Base-by-base conservation (phyloP, 176 grass and related monocot genomes). In the Hyparrhenia diplandra region DNA sequence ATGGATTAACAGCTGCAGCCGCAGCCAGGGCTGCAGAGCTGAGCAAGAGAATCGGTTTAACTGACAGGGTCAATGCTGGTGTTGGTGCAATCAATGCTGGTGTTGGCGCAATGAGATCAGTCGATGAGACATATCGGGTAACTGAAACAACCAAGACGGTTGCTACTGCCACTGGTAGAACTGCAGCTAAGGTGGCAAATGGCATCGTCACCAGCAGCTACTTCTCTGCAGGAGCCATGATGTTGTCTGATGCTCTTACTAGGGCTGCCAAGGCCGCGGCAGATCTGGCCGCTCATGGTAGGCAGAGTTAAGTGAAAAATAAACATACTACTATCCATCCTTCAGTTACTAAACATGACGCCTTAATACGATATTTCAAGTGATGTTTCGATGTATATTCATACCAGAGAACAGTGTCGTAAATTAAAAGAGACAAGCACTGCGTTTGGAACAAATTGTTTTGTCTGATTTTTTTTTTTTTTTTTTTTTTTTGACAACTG, bases 191-290 rank as follows among this genome's bases (percentile, higher is more conserved):
- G 58, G 86, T 90, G 52, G 59, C 69, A 11, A 91, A 91, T 78
- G 35, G 76, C 66, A 88, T 99, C 28, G 87, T 99, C 17, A 95
- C 42, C 74, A 99, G 96, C 85, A 95, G 92, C 84, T 99, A 99
- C 62, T 99, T 93, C 82, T 93, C 90, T 51, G 88, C 90, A 2
- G 96, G 92, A 79, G 96, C 96, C 61, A 89, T 91, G 84, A 76
- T 99, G 65, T 40, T 95, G 11, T 95, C 96, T n/a, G 90, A 93
- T 46, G 92, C 90, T 82, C 90, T 99, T 65, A 51, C 2, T 43
- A 85, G 47, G 51, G 96, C 96, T 62, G 84, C 96, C 14, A 88
- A 99, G 71, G 86, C 58, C 5, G 92, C 96, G 8, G 88, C 80
- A 76, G 83, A 99, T 66, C 83, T 95, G 79, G 96, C 92, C 32